A percentile compares a stretch with the other conserved stretches of the same genome.
phyloP scores from a whole-genome alignment of 2,329 filamentous ascomycete genomes.

The Penicillium sp. region DNA sequence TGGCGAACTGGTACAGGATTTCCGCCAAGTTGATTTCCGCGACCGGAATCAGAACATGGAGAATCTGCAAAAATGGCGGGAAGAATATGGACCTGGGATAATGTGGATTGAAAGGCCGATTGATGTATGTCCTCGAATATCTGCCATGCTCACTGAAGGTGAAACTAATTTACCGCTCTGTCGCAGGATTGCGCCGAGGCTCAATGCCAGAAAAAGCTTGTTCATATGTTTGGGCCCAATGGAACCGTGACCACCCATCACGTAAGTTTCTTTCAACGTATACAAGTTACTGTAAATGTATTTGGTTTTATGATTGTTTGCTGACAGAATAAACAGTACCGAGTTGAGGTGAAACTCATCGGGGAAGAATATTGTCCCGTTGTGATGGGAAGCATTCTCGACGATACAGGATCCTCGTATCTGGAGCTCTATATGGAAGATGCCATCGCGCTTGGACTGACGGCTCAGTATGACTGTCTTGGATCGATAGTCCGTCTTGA shows the following conservation, averaged over 20 bases:
- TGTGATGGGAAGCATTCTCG: neutral
- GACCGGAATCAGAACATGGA: too few species aligned
- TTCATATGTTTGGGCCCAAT: neutral
- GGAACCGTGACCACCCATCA: neutral
- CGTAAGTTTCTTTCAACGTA: too few species aligned
- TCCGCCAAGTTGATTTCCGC: too few species aligned
- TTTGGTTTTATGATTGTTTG: neutral
- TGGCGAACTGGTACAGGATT: neutral
- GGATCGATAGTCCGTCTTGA: neutral
- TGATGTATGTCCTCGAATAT: neutral
- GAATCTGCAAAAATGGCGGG: neutral
- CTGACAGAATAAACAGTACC: neutral
- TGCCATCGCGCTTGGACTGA: neutral
- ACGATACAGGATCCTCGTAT: neutral
- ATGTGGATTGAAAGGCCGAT: neutral
- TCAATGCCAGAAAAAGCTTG: neutral
- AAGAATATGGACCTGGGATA: neutral
- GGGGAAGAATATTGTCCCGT: neutral
- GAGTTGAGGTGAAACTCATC: neutral
- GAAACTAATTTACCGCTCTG: neutral
- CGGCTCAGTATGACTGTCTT: neutral
- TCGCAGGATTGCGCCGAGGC: neutral
- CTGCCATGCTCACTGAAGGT: too few species aligned
- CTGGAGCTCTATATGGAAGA: neutral
- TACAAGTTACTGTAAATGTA: too few species aligned